phyloP scores from a whole-genome alignment of 169 alveolate genomes.

The Fabrea salina region DNA sequence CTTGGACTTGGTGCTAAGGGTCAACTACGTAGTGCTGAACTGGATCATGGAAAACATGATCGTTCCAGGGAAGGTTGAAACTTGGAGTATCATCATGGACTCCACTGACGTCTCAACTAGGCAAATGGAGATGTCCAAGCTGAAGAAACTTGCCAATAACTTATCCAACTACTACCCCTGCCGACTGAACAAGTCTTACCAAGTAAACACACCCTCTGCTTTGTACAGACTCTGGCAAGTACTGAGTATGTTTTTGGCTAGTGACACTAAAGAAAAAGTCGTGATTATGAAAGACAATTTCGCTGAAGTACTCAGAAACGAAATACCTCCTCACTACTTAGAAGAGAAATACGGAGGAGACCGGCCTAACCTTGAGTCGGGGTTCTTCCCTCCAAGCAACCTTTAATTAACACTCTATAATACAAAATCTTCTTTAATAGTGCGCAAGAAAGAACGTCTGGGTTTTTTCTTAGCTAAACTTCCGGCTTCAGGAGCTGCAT shows the following conservation, averaged over 20 bases:
- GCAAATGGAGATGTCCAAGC: not conserved
- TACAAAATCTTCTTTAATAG: no score
- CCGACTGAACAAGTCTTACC: not conserved
- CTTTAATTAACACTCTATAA: no score
- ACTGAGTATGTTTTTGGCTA: not conserved
- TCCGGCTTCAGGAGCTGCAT: not conserved
- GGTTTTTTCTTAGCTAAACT: not conserved
- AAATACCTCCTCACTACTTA: not conserved
- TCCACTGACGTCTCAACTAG: not conserved
- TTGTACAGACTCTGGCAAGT: not conserved
- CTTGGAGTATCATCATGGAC: slow-evolving; percentile 9
- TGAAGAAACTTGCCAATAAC: not conserved
- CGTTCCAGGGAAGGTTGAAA: slow-evolving; percentile 20
- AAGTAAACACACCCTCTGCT: not conserved
- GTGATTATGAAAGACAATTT: not conserved
- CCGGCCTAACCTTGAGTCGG: not conserved
- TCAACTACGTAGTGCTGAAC: not conserved
- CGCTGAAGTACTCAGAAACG: not conserved
- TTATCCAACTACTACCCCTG: not conserved
- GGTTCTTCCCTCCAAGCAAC: no score
- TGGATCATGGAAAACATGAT: not conserved
- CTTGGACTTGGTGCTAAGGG: not conserved
- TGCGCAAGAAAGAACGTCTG: no score
- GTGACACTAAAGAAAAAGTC: not conserved
- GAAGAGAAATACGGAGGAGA: slow-evolving; percentile 15